Base-by-base conservation (phyloP, 495 filamentous ascomycete species). In the Lasiosphaeria ovina region DNA sequence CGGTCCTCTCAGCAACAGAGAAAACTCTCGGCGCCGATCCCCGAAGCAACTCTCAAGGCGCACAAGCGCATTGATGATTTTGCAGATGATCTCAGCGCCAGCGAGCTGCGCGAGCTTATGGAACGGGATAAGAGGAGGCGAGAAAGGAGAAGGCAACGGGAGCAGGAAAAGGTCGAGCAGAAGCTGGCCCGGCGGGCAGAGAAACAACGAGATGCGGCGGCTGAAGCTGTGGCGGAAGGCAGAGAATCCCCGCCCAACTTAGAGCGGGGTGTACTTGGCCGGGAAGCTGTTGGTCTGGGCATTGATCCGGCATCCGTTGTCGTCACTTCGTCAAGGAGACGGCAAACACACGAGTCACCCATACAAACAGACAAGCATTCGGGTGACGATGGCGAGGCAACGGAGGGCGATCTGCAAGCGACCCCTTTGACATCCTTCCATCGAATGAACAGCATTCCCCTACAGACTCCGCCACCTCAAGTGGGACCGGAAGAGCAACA, bases 81-180 rank as follows among this genome's bases (percentile, higher is more conserved):
- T 42, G 92, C 91, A 31, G 88, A 96, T 70, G 86, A 89, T 44
- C 76, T 96, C 47, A 89, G 87, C 72, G 89, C 92, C 2, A 83
- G 88, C 40, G 89, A 87, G 65, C 66, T 97, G 53, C 81, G 92
- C 17, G 89, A 95, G 66, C 71, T 96, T 38, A 83, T 97, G 81
- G 92, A 97, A 59, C 77, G 92, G 57, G 92, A 97, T 69, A 79
- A 88, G 61, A 84, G 91, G 60, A 81, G 92, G 35, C 82, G 80
- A 60, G 90, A 96, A 58, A 86, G 83, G 69, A 91, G 90, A 75
- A 80, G 80, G 53, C 78, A 86, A 57, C 79, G 83, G 47, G 89
- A 95, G 32, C 85, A 87, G 58, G 88, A 93, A 62, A 87, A 77
- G 59, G 70, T 89, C 32, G 82, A 89, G 58, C 82, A 86, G 60